Conservation (phyloP, 2,329 filamentous ascomycete species). For the Botrytis elliptica region DNA sequence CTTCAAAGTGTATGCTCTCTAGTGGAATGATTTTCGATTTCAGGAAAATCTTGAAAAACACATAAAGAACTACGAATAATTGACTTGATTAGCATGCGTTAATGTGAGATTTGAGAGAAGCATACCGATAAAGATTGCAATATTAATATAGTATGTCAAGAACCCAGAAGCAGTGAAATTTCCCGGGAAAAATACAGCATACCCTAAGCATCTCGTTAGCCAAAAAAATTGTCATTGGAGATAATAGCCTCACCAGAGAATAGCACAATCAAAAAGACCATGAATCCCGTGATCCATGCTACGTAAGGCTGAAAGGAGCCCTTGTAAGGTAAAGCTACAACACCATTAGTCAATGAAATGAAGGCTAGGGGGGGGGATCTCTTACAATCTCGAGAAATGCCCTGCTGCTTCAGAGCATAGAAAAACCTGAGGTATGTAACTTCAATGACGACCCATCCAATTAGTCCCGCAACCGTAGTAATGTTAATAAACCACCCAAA, state of each 20-base stretch:
- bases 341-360: background rate
- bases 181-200: background rate
- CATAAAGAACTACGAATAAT: constrained; percentile 24
- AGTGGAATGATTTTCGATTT: constrained; percentile 17
- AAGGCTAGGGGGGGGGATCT: background rate
- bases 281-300: constrained; percentile 58
- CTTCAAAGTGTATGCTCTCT: constrained; percentile 7
- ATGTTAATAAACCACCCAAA: constrained; percentile 67
- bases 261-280: constrained; percentile 52
- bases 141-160: constrained; percentile 62
- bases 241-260: constrained; percentile 42
- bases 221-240: background rate
- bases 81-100: background rate
- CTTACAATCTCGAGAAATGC: constrained; percentile 46
- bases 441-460: constrained; percentile 62
- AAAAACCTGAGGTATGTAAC: constrained; percentile 59
- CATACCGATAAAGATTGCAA: constrained; percentile 53
- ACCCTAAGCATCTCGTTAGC: constrained; percentile 8
- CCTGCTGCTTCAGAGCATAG: constrained; percentile 55
- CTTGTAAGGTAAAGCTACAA: constrained; percentile 50
- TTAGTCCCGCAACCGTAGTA: constrained; percentile 61
- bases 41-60: constrained; percentile 13
- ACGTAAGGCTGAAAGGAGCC: constrained; percentile 57
- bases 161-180: constrained; percentile 58
- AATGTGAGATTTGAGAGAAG: no score